These are phyloP conservation scores for Scopulariopsis brevicaulis DNA, from an alignment of 2,329 filamentous ascomycete species.

Conservation along the genomic window DNA sequence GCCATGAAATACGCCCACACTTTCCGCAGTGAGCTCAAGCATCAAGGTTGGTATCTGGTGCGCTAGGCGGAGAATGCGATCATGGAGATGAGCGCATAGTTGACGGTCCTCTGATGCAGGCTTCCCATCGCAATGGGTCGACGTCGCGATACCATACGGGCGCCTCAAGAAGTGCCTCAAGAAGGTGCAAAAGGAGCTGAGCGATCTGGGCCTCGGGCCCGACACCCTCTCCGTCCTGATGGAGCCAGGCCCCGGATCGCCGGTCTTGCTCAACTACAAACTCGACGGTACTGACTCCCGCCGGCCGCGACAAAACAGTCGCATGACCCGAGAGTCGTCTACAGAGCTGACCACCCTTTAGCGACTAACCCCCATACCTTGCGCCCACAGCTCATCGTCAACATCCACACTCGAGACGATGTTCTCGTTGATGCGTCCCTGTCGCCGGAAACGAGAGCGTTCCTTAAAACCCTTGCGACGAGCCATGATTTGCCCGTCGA, in stretches of 20 bases:
- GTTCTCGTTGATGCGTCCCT: constrained; percentile 55
- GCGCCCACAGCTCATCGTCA: constrained; percentile 58
- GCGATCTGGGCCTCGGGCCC: constrained; percentile 58
- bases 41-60: constrained; percentile 32
- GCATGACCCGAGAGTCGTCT: neutral
- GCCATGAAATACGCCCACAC: constrained; percentile 79
- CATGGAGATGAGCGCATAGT: neutral
- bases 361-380: constrained; percentile 33
- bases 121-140: constrained; percentile 62
- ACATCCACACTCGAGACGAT: constrained; percentile 36
- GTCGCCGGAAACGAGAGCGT: constrained; percentile 50
- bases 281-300: constrained; percentile 30
- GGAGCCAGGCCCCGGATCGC: constrained; percentile 32
- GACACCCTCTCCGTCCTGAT: constrained; percentile 58
- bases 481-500: constrained; percentile 17
- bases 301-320: neutral
- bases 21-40: constrained; percentile 58
- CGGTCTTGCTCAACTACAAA: constrained; percentile 40
- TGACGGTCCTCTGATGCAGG: constrained; percentile 22
- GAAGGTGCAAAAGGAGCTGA: constrained; percentile 61
- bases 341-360: constrained; percentile 9
- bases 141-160: constrained; percentile 70
- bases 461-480: constrained; percentile 50
- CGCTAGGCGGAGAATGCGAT: neutral
- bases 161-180: constrained; percentile 86